Conservation (phyloP, 805 yeast species). For the Yarrowia yakushimensis region DNA sequence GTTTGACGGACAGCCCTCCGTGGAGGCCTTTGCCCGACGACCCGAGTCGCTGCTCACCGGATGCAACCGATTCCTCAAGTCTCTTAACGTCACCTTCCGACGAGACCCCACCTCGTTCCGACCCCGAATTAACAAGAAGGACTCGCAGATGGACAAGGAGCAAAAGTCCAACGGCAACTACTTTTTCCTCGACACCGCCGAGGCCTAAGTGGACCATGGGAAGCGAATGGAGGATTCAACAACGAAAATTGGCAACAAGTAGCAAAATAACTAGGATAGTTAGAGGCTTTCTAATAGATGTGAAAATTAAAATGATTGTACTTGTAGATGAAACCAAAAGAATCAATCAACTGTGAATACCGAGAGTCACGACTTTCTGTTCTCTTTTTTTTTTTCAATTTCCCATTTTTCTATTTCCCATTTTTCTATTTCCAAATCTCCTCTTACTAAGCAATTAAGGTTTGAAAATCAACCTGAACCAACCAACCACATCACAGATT, state of each 20-base stretch:
- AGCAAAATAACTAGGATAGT: neutral
- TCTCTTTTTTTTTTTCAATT: too few relatives aligned
- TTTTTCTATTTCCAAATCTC: neutral
- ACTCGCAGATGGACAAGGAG: conserved; percentile 98
- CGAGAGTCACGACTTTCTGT: too few relatives aligned
- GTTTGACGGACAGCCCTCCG: conserved; percentile 92
- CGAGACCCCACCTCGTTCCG: conserved; percentile 98
- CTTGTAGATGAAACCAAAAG: too few relatives aligned
- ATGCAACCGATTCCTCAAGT: conserved; percentile 94
- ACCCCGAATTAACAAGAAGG: conserved; percentile 97
- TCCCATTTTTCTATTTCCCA: neutral
- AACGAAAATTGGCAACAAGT: neutral
- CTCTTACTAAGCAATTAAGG: neutral
- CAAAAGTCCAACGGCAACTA: conserved; percentile 90
- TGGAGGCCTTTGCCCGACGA: conserved; percentile 74
- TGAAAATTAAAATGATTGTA: neutral
- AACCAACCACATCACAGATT: conserved; percentile 25
- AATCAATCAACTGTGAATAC: too few relatives aligned
- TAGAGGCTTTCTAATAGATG: neutral
- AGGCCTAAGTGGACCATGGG: conserved; percentile 27
- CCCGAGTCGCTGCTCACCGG: conserved; percentile 96
- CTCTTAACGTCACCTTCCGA: conserved; percentile 95
- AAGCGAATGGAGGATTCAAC: neutral
- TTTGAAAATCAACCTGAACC: neutral
- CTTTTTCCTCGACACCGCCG: conserved; percentile 82